Conservation (phyloP, 176 grass and related monocot species). For the Calamus simplicifolius region DNA sequence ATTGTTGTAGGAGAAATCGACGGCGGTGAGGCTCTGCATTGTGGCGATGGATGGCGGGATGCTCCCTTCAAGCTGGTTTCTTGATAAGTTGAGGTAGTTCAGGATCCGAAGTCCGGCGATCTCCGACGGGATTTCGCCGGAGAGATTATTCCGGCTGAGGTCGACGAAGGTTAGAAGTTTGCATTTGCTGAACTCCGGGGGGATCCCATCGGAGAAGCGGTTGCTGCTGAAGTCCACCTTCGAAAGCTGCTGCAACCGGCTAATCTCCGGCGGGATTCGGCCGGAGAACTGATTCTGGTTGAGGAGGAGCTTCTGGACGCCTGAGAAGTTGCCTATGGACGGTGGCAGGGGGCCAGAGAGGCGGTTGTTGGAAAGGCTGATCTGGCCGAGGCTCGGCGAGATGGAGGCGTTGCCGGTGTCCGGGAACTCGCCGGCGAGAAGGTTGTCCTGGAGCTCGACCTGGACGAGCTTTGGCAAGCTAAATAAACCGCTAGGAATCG, state of each 20-base stretch:
- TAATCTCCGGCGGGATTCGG: constrained; percentile 41
- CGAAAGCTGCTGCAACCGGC: constrained; percentile 60
- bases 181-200: constrained; percentile 65
- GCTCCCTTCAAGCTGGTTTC: constrained; percentile 63
- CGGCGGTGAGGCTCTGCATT: constrained; percentile 95
- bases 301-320: constrained; percentile 74
- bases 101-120: constrained; percentile 71
- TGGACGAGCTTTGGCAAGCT: constrained; percentile 69
- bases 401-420: constrained; percentile 23
- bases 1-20: constrained; percentile 98
- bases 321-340: constrained; percentile 48
- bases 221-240: constrained; percentile 65
- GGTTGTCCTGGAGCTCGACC: constrained; percentile 92
- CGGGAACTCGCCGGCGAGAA: constrained; percentile 69
- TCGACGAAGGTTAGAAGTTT: constrained; percentile 72
- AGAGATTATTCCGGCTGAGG: constrained; percentile 70
- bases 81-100: constrained; percentile 83
- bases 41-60: constrained; percentile 65
- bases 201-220: constrained; percentile 38
- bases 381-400: constrained; percentile 47
- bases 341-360: constrained; percentile 44
- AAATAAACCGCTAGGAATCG: constrained; percentile 64
- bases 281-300: constrained; percentile 51
- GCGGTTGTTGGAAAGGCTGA: constrained; percentile 66
- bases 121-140: constrained; percentile 50